phyloP scores from a whole-genome alignment of 192 early-diverging fungal species.

The Podochytrium sp. region DNA sequence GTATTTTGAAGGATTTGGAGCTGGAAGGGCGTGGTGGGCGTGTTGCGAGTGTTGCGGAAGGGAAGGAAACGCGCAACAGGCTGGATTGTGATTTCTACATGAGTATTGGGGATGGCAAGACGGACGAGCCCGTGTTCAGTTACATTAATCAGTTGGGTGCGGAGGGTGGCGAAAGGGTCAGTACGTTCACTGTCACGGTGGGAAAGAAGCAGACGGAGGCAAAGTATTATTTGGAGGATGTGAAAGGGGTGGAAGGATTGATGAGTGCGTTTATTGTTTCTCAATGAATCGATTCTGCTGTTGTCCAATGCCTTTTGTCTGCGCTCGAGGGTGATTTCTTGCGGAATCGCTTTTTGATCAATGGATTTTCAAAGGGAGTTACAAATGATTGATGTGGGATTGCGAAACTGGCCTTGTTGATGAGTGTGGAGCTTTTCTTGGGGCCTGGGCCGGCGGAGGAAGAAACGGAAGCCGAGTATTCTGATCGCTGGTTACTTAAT shows the following conservation, averaged over 20 bases:
- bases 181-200: constrained; percentile 86
- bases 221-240: constrained; percentile 76
- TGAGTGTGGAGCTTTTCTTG: not conserved
- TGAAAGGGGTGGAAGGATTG: constrained; percentile 45
- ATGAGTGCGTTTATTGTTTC: not conserved
- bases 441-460: not conserved
- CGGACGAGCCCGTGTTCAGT: constrained; percentile 92
- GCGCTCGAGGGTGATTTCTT: constrained; percentile 2
- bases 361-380: constrained; percentile 20
- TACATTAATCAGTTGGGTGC: constrained; percentile 45
- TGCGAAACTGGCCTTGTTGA: constrained; percentile 16
- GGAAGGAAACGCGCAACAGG: not conserved
- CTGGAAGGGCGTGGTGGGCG: constrained; percentile 1
- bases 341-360: constrained; percentile 13
- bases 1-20: constrained; percentile 83
- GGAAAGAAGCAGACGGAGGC: constrained; percentile 98
- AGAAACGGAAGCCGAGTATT: not conserved
- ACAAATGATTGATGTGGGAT: constrained; percentile 10
- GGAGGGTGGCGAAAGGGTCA: not conserved
- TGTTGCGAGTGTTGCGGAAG: not conserved
- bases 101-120: constrained; percentile 88
- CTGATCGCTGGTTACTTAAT: not conserved
- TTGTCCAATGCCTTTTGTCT: constrained; percentile 8
- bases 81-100: constrained; percentile 21
- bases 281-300: not conserved